phyloP scores from a whole-genome alignment of 2,329 filamentous ascomycete species.

The Aspergillus udagawae region DNA sequence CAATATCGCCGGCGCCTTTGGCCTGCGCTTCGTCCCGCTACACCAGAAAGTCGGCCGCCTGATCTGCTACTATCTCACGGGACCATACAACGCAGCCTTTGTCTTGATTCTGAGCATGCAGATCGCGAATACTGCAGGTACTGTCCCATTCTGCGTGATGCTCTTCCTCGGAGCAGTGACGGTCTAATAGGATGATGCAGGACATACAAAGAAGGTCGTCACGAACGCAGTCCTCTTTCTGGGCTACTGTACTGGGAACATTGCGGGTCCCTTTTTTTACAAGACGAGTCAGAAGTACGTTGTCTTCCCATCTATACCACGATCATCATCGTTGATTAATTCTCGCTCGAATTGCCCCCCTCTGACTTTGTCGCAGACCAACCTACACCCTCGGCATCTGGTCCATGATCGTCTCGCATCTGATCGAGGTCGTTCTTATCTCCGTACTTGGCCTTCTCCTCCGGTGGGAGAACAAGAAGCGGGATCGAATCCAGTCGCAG shows the following conservation, averaged over 20 bases:
- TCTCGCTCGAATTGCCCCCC: neutral
- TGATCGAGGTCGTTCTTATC: constrained; percentile 50
- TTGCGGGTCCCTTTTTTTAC: constrained; percentile 62
- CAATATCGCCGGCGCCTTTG: constrained; percentile 57
- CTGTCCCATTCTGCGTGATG: neutral
- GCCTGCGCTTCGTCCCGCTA: constrained; percentile 51
- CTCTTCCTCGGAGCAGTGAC: neutral
- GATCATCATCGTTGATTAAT: neutral
- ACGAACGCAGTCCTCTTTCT: constrained; percentile 60
- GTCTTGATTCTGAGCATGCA: constrained; percentile 48
- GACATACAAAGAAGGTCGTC: constrained; percentile 61
- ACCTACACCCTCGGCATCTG: constrained; percentile 51
- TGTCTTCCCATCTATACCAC: neutral
- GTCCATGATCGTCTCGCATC: constrained; percentile 54
- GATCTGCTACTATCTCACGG: constrained; percentile 57
- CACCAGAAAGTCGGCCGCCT: constrained; percentile 51
- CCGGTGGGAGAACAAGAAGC: constrained; percentile 46
- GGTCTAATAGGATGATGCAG: constrained; percentile 27
- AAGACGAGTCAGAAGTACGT: constrained; percentile 46
- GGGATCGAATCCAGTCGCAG: constrained; percentile 47
- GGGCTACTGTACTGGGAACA: constrained; percentile 58
- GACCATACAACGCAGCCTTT: constrained; percentile 53
- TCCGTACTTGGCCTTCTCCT: constrained; percentile 45
- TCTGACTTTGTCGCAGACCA: constrained; percentile 29
- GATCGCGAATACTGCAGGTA: constrained; percentile 43